phyloP scores from a whole-genome alignment of 164 flowering plant genomes.

The Vitis cinerea region DNA sequence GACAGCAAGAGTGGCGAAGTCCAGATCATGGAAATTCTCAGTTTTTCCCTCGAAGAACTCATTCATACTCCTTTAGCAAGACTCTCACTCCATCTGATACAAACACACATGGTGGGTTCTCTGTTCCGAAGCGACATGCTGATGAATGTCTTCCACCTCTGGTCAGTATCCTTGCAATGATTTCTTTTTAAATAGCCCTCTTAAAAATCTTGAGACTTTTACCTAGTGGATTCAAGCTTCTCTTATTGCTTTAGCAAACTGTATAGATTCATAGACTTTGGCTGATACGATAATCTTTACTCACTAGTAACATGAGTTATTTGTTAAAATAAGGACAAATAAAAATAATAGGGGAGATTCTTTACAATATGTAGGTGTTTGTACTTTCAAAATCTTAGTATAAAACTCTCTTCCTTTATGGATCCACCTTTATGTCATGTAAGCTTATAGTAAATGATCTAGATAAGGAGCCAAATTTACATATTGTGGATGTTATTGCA shows the following conservation, averaged over 20 bases:
- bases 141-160: conserved; percentile 61
- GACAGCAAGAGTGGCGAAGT: conserved; percentile 30
- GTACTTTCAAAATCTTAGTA: not conserved
- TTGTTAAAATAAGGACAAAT: not conserved
- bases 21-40: conserved; percentile 7
- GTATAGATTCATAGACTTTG: too few relatives aligned
- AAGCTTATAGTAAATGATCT: not conserved
- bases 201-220: too few relatives aligned
- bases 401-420: not conserved
- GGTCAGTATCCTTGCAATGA: conserved; percentile 27
- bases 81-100: conserved; percentile 63
- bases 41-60: conserved; percentile 9
- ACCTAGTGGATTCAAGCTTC: not conserved
- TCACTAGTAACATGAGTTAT: not conserved
- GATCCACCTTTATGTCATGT: not conserved
- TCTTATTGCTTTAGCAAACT: too few relatives aligned
- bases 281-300: too few relatives aligned
- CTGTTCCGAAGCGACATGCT: conserved; percentile 51
- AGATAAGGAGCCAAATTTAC: not conserved
- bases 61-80: conserved; percentile 34
- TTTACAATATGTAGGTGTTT: not conserved
- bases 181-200: not conserved
- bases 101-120: conserved; percentile 64
- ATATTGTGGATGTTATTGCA: conserved; percentile 20
- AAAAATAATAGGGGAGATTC: not conserved